A percentile compares a stretch with the other conserved stretches of the same genome.
Conservation (phyloP, 306 rosid genomes). For the Herpetospermum pedunculosum region DNA sequence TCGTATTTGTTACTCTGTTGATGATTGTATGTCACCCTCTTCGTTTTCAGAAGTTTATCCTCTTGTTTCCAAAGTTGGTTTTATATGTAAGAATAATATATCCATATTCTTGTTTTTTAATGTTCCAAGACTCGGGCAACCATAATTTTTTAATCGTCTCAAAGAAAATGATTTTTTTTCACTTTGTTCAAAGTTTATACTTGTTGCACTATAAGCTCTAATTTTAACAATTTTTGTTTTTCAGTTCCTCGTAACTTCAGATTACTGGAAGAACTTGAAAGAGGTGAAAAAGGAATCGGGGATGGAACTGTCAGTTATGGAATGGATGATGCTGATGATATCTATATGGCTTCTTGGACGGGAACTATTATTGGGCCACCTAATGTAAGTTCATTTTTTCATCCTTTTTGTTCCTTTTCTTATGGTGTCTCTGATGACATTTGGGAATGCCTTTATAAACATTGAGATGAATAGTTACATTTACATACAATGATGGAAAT, state of each 20-base stretch:
- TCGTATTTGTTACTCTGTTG: not conserved
- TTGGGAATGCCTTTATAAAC: not conserved
- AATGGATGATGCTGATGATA: conserved; percentile 97
- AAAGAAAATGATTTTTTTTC: too few species aligned
- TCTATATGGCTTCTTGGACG: conserved; percentile 93
- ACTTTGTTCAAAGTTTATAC: not conserved
- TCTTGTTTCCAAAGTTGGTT: not conserved
- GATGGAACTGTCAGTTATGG: conserved; percentile 99
- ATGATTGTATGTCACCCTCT: too few species aligned
- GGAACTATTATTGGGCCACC: conserved; percentile 97
- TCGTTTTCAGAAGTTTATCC: not conserved
- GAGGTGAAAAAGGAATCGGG: conserved; percentile 98
- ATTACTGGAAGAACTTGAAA: conserved; percentile 95
- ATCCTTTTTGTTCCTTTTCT: not conserved
- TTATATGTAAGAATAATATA: not conserved
- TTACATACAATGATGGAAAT: not conserved
- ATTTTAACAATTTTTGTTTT: not conserved
- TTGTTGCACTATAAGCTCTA: not conserved
- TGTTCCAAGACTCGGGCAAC: not conserved
- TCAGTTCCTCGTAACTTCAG: conserved; percentile 92
- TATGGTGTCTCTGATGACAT: not conserved
- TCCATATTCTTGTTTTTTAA: not conserved
- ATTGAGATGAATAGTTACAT: not conserved
- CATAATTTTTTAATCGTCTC: too few species aligned
- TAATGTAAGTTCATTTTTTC: conserved; percentile 40